Evolutionary conservation across 192 early-diverging fungal species (phyloP).

Genomic region (Anaeromyces robustus): DNA sequence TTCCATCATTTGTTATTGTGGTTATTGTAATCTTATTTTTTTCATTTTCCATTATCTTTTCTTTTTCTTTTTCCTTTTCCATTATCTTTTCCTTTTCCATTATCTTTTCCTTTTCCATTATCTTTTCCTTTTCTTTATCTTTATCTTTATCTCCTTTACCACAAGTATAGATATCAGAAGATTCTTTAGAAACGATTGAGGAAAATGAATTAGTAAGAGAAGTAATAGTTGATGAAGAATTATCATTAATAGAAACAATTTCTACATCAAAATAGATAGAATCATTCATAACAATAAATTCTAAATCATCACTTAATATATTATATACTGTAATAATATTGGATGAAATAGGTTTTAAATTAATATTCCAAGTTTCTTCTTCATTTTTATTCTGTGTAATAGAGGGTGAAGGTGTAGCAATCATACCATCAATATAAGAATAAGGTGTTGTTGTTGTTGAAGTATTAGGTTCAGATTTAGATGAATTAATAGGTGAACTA

Average conservation of each 20-base stretch:
- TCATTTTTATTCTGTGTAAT: conserved; percentile 3
- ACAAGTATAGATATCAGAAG: not conserved
- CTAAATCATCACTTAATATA: conserved; percentile 28
- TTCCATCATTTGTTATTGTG: not conserved
- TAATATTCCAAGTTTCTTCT: conserved; percentile 32
- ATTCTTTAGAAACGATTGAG: not conserved
- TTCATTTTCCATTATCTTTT: too few species aligned
- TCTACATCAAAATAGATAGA: conserved; percentile 57
- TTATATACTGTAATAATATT: conserved; percentile 31
- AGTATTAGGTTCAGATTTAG: not conserved
- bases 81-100: too few species aligned
- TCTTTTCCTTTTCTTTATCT: too few species aligned
- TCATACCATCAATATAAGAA: not conserved
- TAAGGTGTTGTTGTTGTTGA: too few species aligned
- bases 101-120: too few species aligned
- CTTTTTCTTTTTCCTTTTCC: too few species aligned
- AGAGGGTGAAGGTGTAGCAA: not conserved
- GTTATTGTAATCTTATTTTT: too few species aligned
- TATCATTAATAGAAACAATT: conserved; percentile 15
- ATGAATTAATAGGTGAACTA: not conserved
- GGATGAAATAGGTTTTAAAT: conserved; percentile 17
- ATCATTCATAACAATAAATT: conserved; percentile 54
- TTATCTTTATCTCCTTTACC: too few species aligned
- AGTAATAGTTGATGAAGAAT: not conserved
- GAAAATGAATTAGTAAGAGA: not conserved